Base-by-base conservation (phyloP, 1,284 basidiomycete genomes). In the Erythrobasidium hasegawianum region DNA sequence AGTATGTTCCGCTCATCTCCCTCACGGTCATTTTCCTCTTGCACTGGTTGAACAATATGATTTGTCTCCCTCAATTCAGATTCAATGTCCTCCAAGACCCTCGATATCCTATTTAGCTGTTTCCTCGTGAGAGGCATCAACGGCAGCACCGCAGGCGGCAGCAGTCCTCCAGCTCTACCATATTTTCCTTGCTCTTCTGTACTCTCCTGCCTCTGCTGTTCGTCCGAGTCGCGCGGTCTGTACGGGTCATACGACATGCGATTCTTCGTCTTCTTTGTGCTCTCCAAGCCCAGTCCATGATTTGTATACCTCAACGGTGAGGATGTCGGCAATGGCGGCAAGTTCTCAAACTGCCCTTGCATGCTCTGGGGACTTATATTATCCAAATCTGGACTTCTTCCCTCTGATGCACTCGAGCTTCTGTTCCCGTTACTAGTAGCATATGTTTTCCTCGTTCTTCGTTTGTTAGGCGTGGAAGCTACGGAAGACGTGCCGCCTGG, bases 51-150 rank as follows among this genome's bases (percentile, higher is more conserved):
- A 5, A 47, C 16, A 24, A 16, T 4, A 47, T 47, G 7, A 14
- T 65, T 39, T 14, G 62, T 58, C 18, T 45, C 16, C 5, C 43
- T 41, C 41, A 65, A 56, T 38, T 65, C 62, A 4, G 55, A 14
- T 20, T 57, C 62, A 11, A 65, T 50, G 52, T 65, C 62, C 14
- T 65, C 53, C 18, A 65, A 22, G 11, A 55, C 62, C 22, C 56
- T 20, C 24, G 62, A 65, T 8, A 65, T 57, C 11, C 62, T 55
- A 26, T 65, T 57, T 43, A 65, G 29, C 45, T 65, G 62, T 29
- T 57, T 65, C 33, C 47, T 29, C 11, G 62, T 57, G 43, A 65
- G 41, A 0, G 47, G 62, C 18, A 56, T 33, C 10, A 56, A 39
- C 53, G 47, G 33, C 33, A 33, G 33, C 11, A 33, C 33, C 11